Base-by-base conservation (phyloP, 176 grass and related monocot genomes). In the Chrysopogon serrulatus region DNA sequence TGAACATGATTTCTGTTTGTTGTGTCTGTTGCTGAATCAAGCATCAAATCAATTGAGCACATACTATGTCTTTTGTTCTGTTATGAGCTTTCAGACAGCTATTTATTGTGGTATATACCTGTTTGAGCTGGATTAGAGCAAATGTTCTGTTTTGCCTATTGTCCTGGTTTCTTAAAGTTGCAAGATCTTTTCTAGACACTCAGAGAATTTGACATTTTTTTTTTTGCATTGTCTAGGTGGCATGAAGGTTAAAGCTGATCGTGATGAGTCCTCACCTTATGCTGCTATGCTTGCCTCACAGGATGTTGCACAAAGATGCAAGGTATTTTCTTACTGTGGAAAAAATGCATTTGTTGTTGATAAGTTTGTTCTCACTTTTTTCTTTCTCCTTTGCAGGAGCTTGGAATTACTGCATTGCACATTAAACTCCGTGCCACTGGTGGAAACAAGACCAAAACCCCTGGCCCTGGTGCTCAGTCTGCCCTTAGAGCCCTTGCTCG, bases 251-350 rank as follows among this genome's bases (percentile, higher is more conserved):
- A 91, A 91, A 89, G 86, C 90, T 71, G 90, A 89, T 33, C 83
- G 83, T 56, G 90, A 92, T 74, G 90, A 92, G 63, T 92, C 90
- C 14, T 92, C 86, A 15, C 86, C 90, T 74, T 92, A 92, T 54
- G 90, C 90, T 14, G 86, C 90, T n/a, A 92, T 92, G 86, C 82
- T 92, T 88, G 83, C 90, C n/a, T 42, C 90, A 53, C 90, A 92
- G 71, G 90, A 88, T 92, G 90, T 86, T 76, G 45, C 86, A 34
- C 90, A 92, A 44, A 77, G 90, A 88, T 92, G 90, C 86, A 92
- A 92, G 78, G 86, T 83, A 88, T 48, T 26, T 12, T 54, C 18
- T 19, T 81, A 17, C 30, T 36, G 8, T 28, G 13, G 35, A 21
- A 43, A 77, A 49, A 23, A 2, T 2, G 17, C 7, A 8, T 3